Base-by-base conservation (phyloP, 2,329 filamentous ascomycete species). In the Aspergillus amoenus region DNA sequence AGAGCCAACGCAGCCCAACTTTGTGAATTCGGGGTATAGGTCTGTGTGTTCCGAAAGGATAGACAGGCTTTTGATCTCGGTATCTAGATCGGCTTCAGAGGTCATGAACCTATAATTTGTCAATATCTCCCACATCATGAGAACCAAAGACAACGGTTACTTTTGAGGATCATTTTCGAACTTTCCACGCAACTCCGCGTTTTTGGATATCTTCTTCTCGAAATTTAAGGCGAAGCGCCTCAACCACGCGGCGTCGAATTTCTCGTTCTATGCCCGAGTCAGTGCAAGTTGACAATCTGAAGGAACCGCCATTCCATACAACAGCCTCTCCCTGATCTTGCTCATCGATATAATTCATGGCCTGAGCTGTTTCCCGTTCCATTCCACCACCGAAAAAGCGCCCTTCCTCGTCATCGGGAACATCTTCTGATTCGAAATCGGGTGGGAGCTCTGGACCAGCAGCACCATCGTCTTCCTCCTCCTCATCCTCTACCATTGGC, bases 331-430 rank as follows among this genome's bases (percentile, higher is more conserved):
- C 81, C 48, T 79, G 78, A 52, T 88, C 86, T 63, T 85, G 81
- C 56, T 84, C 80, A 61, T 97, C 91, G 61, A 99, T 85, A 70
- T 89, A 97, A 74, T 97, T 90, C 68, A 99, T 82, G 18, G 94
- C 90, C 65, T 92, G 85, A 2, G 87, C 88, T 63, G 95, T 91
- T 64, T 91, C 83, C 57, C 87, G 83, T 24, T 88, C 91, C 66
- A 99, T 88, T 34, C 94, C 94, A 53, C 92, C 90, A 43, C 93
- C 94, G 67, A 97, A 99, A 79, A 99, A 99, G 11, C 94, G 88
- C 1, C 93, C 94, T 62, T 96, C 94, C 52, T 96, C 91, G 66
- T 96, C 93, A 64, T 93, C 90, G 8, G 73, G 79, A 75, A 82
- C 78, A 47, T 85, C 82, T 50, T 83, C 84, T 37, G 81, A 77